These are phyloP conservation scores for Phylloporus scabripes DNA, from an alignment of 768 basidiomycete genomes.

Conservation along the genomic window DNA sequence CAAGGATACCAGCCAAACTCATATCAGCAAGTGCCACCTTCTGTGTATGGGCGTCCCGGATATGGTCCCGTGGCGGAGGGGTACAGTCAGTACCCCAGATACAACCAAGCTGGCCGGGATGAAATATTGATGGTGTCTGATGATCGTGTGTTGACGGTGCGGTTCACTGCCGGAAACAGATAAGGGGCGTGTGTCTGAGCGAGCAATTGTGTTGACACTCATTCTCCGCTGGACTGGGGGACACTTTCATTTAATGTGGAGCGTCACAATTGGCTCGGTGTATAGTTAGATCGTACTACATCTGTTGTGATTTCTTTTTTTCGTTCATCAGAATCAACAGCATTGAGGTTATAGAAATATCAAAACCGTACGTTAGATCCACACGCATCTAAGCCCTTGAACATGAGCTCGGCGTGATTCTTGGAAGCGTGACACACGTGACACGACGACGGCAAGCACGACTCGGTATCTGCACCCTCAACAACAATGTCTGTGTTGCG, in stretches of 20 bases:
- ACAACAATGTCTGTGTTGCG: conserved; percentile 48
- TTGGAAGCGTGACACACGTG: too few species aligned
- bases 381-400: too few species aligned
- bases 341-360: too few species aligned
- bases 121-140: conserved; percentile 91
- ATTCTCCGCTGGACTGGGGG: conserved; percentile 15
- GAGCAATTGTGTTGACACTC: conserved; percentile 6
- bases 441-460: too few species aligned
- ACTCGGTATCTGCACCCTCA: neutral
- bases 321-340: neutral
- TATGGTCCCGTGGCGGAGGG: conserved; percentile 24
- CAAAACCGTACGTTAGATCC: too few species aligned
- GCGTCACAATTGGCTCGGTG: conserved; percentile 8
- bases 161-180: conserved; percentile 37
- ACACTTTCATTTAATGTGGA: conserved; percentile 4
- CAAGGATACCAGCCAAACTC: conserved; percentile 28
- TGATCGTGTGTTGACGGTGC: conserved; percentile 73
- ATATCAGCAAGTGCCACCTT: conserved; percentile 28
- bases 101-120: conserved; percentile 56
- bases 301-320: conserved; percentile 25
- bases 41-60: conserved; percentile 25
- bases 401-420: too few species aligned
- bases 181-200: conserved; percentile 3
- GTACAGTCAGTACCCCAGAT: conserved; percentile 41
- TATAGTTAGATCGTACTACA: conserved; percentile 23